A percentile compares a stretch with the other conserved stretches of the same genome.
phyloP scores from a whole-genome alignment of 192 early-diverging fungal species.

The Backusella tuberculispora region DNA sequence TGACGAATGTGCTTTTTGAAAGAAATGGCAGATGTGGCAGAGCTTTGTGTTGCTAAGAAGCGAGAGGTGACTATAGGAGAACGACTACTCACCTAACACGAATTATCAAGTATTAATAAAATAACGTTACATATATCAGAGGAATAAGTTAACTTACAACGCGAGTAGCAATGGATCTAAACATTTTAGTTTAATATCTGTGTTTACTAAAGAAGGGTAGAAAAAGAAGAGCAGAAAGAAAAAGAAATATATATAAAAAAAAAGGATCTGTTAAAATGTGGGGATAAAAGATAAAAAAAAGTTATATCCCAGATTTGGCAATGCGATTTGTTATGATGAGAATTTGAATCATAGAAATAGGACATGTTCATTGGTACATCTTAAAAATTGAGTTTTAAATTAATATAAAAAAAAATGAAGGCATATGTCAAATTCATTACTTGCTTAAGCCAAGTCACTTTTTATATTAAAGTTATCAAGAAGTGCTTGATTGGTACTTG shows the following conservation, averaged over 20 bases:
- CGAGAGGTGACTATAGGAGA: slow-evolving; percentile 7
- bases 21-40: slow-evolving; percentile 32
- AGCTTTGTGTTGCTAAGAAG: slow-evolving; percentile 12
- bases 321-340: slow-evolving; percentile 7
- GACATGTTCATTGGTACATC: slow-evolving; percentile 15
- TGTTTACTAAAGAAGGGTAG: not conserved
- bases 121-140: not conserved
- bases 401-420: too few species aligned
- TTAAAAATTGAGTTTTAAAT: slow-evolving; percentile 15
- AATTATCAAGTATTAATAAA: not conserved
- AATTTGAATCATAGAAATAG: slow-evolving; percentile 22
- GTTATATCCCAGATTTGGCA: slow-evolving; percentile 7
- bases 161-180: slow-evolving; percentile 21
- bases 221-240: not conserved
- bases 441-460: not conserved
- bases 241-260: not conserved
- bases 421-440: not conserved
- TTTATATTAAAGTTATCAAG: not conserved
- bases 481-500: too few species aligned
- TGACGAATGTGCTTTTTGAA: slow-evolving; percentile 42
- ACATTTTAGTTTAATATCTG: slow-evolving; percentile 5
- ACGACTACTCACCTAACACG: not conserved
- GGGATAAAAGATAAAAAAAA: not conserved
- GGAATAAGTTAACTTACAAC: slow-evolving; percentile 12
- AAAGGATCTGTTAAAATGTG: not conserved